Percentiles rank a stretch among this genome's conserved stretches.
Conservation (phyloP, 129 eudicot species). For the Pittosporum tobira region DNA sequence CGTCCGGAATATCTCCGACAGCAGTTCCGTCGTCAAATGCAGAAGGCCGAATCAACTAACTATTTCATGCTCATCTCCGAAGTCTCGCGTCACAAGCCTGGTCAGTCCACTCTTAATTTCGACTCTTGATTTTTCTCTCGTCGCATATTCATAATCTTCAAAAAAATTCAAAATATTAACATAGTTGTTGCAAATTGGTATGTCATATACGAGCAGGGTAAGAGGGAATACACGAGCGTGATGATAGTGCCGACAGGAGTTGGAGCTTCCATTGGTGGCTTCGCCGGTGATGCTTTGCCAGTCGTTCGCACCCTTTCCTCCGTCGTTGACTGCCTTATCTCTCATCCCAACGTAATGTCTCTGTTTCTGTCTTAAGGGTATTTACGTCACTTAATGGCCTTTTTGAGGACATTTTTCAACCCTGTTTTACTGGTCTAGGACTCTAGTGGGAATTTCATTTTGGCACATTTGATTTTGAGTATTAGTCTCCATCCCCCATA, state of each 20-base stretch:
- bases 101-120: too few species aligned
- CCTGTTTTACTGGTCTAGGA: too few species aligned
- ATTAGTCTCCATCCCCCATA: too few species aligned
- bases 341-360: constrained; percentile 80
- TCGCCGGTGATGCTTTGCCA: constrained; percentile 97
- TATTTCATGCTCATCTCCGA: background rate
- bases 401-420: background rate
- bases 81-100: background rate
- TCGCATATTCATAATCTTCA: too few species aligned
- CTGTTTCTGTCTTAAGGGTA: background rate
- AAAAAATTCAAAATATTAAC: too few species aligned
- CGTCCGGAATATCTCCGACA: background rate
- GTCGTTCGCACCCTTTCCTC: constrained; percentile 90
- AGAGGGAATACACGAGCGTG: constrained; percentile 79
- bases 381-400: background rate
- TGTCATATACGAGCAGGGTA: constrained; percentile 30
- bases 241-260: constrained; percentile 97
- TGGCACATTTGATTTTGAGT: background rate
- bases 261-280: constrained; percentile 94
- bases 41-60: background rate
- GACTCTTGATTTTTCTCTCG: too few species aligned
- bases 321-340: constrained; percentile 84
- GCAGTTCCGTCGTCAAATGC: background rate
- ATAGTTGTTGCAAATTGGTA: too few species aligned
- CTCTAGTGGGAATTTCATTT: too few species aligned